Base-by-base conservation (phyloP, 2,329 filamentous ascomycete species). In the Dothidotthia symphoricarpi region DNA sequence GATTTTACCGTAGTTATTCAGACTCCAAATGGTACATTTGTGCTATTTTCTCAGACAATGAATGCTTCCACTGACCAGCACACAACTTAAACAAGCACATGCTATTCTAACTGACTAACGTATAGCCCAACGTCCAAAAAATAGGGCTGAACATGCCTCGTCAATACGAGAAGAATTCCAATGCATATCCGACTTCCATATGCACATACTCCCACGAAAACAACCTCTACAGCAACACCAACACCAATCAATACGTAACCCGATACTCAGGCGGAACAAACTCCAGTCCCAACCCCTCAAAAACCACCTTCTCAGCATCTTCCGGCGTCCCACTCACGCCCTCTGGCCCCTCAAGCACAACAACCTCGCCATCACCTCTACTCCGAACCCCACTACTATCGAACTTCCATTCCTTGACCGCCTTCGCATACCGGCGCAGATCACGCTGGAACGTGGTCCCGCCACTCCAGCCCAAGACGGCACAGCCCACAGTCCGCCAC, bases 401-500 rank as follows among this genome's bases (percentile, higher is more conserved):
- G 60, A 97, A 97, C 64, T 93, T 95, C 75, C 88, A 83, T 0
- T 74, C 74, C 54, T 79, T 82, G 40, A 77, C 74, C 25, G 81
- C 75, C 64, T 87, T 90, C 44, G 84, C 88, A 66, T 91, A 95
- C 24, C 83, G 73, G 27, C 91, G 74, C 36, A 97, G 63, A 64
- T 97, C 93, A 16, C 91, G 75, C 70, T 96, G 81, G 52, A 96
- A 97, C 0, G 89, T 96, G 0, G 84, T 95, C 1, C 83, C 91
- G 1, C 89, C 87, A 12, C 80, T 85, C 93, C 91, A 97, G 2
- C 89, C 90, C 13, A 91, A 70, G 3, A 97, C 76, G 0, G 90
- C 91, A 53, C 89, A 96, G 0, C 93, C 91, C 0, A 86, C 82
- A 0, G 88, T 95, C 39, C 82, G 83, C 87, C 91, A 96, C 0